These are phyloP conservation scores for Tilletia horrida DNA, from an alignment of 1,284 basidiomycete genomes.

Conservation along the genomic window DNA sequence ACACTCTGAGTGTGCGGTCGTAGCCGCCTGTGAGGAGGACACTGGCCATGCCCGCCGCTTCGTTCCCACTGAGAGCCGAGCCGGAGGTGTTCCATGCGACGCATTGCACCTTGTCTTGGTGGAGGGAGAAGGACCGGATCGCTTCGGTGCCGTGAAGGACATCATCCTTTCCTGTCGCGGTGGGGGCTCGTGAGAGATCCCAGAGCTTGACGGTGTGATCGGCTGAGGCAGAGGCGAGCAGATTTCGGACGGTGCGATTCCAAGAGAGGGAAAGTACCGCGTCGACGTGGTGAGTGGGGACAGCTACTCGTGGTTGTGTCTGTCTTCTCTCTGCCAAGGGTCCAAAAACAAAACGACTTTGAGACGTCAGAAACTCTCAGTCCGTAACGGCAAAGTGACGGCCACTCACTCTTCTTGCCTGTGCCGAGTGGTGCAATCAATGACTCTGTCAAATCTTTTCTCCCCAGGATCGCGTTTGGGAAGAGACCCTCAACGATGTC, in stretches of 20 bases:
- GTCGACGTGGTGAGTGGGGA: constrained; percentile 80
- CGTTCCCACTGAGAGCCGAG: constrained; percentile 59
- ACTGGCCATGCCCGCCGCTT: constrained; percentile 38
- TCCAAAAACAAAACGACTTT: constrained; percentile 62
- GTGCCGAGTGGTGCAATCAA: constrained; percentile 46
- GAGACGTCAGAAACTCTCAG: neutral
- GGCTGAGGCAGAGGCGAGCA: constrained; percentile 86
- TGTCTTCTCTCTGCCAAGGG: constrained; percentile 80
- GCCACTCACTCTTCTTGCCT: constrained; percentile 51
- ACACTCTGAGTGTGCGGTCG: constrained; percentile 86
- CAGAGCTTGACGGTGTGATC: constrained; percentile 95
- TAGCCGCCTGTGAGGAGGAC: constrained; percentile 88
- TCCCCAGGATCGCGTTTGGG: constrained; percentile 84
- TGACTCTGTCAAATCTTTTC: constrained; percentile 60
- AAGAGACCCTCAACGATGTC: constrained; percentile 92
- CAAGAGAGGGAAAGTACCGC: constrained; percentile 87
- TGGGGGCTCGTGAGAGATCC: constrained; percentile 72
- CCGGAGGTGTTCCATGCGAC: constrained; percentile 87
- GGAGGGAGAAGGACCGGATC: constrained; percentile 79
- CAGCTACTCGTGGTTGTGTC: constrained; percentile 67
- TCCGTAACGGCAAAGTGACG: too few species aligned
- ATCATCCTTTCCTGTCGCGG: constrained; percentile 37
- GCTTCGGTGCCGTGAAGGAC: constrained; percentile 57
- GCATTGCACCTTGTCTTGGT: constrained; percentile 94
- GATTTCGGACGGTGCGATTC: constrained; percentile 82